Conservation (phyloP, 148 eudicot species). For the Euryodendron excelsum region DNA sequence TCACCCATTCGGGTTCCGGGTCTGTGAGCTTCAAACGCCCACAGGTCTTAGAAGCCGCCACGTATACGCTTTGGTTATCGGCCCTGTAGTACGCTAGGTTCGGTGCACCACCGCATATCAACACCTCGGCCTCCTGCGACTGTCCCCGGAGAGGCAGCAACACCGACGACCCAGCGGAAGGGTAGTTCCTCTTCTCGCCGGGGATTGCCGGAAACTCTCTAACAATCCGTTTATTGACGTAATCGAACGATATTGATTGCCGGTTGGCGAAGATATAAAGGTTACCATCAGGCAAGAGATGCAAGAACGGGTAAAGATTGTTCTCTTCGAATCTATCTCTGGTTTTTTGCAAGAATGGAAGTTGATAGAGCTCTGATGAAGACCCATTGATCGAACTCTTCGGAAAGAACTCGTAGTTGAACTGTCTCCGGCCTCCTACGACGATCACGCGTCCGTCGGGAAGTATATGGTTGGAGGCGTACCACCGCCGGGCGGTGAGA, state of each 20-base stretch:
- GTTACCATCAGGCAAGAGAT: constrained; percentile 63
- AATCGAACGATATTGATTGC: constrained; percentile 53
- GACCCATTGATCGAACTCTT: background rate
- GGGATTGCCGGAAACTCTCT: constrained; percentile 62
- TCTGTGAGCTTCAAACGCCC: constrained; percentile 50
- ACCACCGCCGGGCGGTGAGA: constrained; percentile 67
- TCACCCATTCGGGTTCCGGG: constrained; percentile 50
- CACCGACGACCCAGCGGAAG: constrained; percentile 75
- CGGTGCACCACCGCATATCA: constrained; percentile 80
- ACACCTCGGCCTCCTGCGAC: constrained; percentile 46
- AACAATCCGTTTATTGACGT: constrained; percentile 27
- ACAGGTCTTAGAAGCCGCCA: constrained; percentile 48
- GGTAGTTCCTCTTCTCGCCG: constrained; percentile 60
- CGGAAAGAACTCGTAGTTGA: constrained; percentile 79
- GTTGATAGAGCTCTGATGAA: background rate
- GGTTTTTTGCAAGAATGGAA: constrained; percentile 53
- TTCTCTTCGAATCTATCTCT: constrained; percentile 64
- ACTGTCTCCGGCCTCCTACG: constrained; percentile 69
- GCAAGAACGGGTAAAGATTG: constrained; percentile 90
- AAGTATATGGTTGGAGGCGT: constrained; percentile 61
- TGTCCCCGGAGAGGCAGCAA: constrained; percentile 44
- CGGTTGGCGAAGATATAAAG: constrained; percentile 78
- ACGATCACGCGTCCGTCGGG: constrained; percentile 73
- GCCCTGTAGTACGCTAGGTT: constrained; percentile 50
- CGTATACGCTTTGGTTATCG: constrained; percentile 12